Conservation (phyloP, 345 rosid genomes). For the Pelargonium nanum region DNA sequence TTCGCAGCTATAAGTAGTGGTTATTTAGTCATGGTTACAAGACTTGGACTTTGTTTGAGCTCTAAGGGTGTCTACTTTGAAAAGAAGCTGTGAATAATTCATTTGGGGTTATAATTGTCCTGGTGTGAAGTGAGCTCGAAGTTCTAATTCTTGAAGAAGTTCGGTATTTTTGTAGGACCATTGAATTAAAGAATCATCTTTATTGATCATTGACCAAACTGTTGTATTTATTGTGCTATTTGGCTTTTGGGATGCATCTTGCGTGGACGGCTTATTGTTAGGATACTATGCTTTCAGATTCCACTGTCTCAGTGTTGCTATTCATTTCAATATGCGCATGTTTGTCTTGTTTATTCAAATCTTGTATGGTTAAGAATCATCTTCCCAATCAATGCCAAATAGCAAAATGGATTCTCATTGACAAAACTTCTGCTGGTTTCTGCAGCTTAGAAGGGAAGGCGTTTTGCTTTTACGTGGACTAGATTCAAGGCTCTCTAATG, state of each 20-base stretch:
- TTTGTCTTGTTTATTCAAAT: constrained; percentile 1
- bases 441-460: constrained; percentile 67
- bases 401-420: constrained; percentile 2
- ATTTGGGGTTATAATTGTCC: too few species aligned
- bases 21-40: too few species aligned
- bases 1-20: neutral
- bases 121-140: too few species aligned
- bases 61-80: too few species aligned
- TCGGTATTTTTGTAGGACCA: too few species aligned
- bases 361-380: constrained; percentile 1
- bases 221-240: neutral
- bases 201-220: neutral
- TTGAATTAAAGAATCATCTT: too few species aligned
- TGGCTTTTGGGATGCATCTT: neutral
- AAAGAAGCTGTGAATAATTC: too few species aligned
- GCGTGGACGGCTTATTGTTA: neutral
- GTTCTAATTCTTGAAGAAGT: too few species aligned
- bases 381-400: constrained; percentile 4
- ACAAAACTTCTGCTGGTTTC: constrained; percentile 4
- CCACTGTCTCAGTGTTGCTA: neutral
- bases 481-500: constrained; percentile 75
- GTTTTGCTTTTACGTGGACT: constrained; percentile 65
- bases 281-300: neutral
- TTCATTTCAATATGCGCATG: neutral
- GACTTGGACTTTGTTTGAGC: neutral